These are phyloP conservation scores for Sporothrix curviconia DNA, from an alignment of 2,329 filamentous ascomycete genomes.

Conservation along the genomic window DNA sequence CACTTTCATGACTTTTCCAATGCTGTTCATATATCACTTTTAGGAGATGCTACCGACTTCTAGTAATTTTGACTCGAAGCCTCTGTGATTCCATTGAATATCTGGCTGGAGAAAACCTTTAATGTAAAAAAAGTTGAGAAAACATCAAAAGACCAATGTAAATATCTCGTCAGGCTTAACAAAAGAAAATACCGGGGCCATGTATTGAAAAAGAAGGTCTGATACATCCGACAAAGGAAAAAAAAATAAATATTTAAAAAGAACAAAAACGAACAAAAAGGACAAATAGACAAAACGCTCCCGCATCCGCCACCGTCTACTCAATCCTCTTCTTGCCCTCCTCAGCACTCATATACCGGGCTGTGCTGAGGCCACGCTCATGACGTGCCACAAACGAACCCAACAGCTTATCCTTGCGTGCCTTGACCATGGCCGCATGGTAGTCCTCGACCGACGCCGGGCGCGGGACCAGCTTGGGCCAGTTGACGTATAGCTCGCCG, in stretches of 20 bases:
- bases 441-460: constrained; percentile 83
- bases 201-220: too few relatives aligned
- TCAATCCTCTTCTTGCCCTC: constrained; percentile 99
- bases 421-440: constrained; percentile 76
- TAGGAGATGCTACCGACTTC: background rate
- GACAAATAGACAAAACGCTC: too few relatives aligned
- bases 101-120: background rate
- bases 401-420: constrained; percentile 73
- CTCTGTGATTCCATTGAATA: background rate
- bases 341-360: constrained; percentile 76
- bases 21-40: too few relatives aligned
- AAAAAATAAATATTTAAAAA: background rate
- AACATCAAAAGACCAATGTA: background rate
- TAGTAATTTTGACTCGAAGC: background rate
- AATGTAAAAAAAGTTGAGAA: background rate
- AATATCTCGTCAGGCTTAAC: too few relatives aligned
- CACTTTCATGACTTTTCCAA: too few relatives aligned
- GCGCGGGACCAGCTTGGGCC: constrained; percentile 91
- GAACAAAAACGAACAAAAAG: background rate
- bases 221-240: too few relatives aligned
- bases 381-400: constrained; percentile 68
- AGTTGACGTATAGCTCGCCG: constrained; percentile 95
- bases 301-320: constrained; percentile 32
- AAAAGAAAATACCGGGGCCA: too few relatives aligned
- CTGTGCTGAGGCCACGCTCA: constrained; percentile 77